Base-by-base conservation (phyloP, 805 yeast genomes). In the Saccharomycopsis sp. region DNA sequence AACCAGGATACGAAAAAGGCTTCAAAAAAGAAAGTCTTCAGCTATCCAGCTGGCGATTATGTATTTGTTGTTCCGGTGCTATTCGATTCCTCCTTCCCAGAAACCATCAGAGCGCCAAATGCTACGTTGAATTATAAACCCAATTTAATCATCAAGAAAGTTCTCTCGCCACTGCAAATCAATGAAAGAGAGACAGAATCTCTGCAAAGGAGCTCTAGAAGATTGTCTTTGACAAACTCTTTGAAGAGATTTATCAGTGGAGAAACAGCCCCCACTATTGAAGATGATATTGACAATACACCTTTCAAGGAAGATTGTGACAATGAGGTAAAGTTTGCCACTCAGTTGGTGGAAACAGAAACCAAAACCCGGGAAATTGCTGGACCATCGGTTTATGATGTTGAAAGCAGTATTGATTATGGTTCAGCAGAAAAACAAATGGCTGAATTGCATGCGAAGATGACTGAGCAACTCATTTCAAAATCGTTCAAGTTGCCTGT, bases 11-110 rank as follows among this genome's bases (percentile, higher is more conserved):
- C n/a, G n/a, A n/a, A n/a, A n/a, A n/a, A n/a, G n/a, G n/a, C n/a
- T n/a, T n/a, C n/a, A n/a, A n/a, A n/a, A 13, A 30, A 30, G n/a
- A 30, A 13, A 13, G 9, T 13, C 10, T 34, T 34, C n/a, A 31
- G 20, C 12, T 47, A 44, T 30, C 41, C 44, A 17, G 74, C 88
- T 1, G 94, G 94, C 17, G 71, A 77, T 49, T 82, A 82, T 52
- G 69, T 81, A 2, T 82, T 79, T 52, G 55, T 78, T 15, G 55
- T 81, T 4, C 89, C 92, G 0, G 61, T 77, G 0, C 57, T 73
- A 4, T 68, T 80, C 39, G 80, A 85, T 0, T 65, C 73, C 19
- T 68, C 67, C 42, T 69, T 79, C 1, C 83, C 89, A 0, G 84
- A 82, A 38, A 58, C 83, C 0, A 63, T 76, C 10, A 54, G 58